Conservation (phyloP, 352 stramenopile genomes). For the Globisporangium uncinulatum region DNA sequence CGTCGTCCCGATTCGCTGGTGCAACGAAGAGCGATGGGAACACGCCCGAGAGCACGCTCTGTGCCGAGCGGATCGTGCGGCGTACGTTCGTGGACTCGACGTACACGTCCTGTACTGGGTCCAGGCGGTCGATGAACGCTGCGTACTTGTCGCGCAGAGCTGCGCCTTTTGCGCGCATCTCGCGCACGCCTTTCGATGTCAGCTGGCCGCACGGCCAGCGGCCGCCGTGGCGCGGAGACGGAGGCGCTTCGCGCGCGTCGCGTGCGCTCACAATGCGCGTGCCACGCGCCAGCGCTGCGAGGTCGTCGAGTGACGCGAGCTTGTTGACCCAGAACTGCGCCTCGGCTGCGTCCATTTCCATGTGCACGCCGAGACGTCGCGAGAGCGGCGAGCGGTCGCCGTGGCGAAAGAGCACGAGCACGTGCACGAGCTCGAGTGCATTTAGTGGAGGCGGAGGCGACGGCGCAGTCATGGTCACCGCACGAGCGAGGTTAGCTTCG, state of each 20-base stretch:
- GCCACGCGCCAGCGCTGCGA: slow-evolving; percentile 43
- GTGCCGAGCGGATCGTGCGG: slow-evolving; percentile 62
- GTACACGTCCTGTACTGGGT: slow-evolving; percentile 42
- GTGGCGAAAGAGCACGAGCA: slow-evolving; percentile 73
- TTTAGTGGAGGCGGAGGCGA: slow-evolving; percentile 2
- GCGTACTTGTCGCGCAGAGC: slow-evolving; percentile 38
- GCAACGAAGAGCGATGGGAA: slow-evolving; percentile 47
- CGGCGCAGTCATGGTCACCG: too few relatives aligned
- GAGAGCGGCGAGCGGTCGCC: slow-evolving; percentile 77
- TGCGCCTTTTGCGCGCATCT: slow-evolving; percentile 55
- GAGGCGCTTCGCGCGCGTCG: slow-evolving; percentile 13
- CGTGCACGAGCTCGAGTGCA: slow-evolving; percentile 43
- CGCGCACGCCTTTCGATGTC: slow-evolving; percentile 53
- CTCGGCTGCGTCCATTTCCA: slow-evolving; percentile 40
- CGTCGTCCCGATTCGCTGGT: slow-evolving; percentile 9
- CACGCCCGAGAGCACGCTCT: slow-evolving; percentile 61
- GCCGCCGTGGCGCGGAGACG: slow-evolving; percentile 46
- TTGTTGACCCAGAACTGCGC: slow-evolving; percentile 58
- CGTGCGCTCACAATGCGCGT: slow-evolving; percentile 31
- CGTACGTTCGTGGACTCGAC: slow-evolving; percentile 78
- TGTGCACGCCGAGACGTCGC: slow-evolving; percentile 31
- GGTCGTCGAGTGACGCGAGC: slow-evolving; percentile 32
- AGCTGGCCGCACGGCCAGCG: slow-evolving; percentile 72
- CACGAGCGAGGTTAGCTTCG: neutral
- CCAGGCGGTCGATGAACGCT: slow-evolving; percentile 22